A percentile compares a stretch with the other conserved stretches of the same genome.
These are phyloP conservation scores for Diatrype stigma DNA, from an alignment of 2,329 filamentous ascomycete genomes.

Conservation along the genomic window DNA sequence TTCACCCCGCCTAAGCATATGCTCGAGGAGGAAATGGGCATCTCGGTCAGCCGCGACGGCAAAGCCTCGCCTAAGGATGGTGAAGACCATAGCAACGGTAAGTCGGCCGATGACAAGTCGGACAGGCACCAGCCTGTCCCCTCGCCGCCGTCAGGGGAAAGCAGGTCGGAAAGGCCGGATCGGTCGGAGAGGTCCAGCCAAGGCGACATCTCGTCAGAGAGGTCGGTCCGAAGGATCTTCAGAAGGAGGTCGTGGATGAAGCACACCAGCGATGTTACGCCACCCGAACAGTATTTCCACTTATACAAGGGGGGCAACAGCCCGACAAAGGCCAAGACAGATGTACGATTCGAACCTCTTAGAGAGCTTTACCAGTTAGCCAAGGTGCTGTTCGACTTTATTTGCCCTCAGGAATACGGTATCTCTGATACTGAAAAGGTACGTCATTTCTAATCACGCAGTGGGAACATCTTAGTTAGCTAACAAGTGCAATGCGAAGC, in stretches of 20 bases:
- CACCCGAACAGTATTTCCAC: conserved; percentile 77
- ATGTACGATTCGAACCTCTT: conserved; percentile 80
- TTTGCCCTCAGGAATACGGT: conserved; percentile 96
- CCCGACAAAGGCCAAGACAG: conserved; percentile 72
- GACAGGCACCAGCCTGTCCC: conserved; percentile 33
- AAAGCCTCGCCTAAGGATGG: conserved; percentile 33
- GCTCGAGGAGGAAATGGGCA: conserved; percentile 64
- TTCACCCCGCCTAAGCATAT: conserved; percentile 83
- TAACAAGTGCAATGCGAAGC: conserved; percentile 29
- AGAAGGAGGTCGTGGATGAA: conserved; percentile 58
- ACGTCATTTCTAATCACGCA: conserved; percentile 7
- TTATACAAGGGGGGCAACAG: conserved; percentile 71
- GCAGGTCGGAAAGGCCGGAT: conserved; percentile 21
- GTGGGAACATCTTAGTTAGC: background rate
- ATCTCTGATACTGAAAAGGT: conserved; percentile 89
- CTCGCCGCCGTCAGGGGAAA: conserved; percentile 20
- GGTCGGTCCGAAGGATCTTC: conserved; percentile 49
- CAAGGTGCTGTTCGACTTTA: conserved; percentile 96
- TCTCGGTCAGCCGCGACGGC: conserved; percentile 36
- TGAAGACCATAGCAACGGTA: conserved; percentile 35
- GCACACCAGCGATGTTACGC: conserved; percentile 50
- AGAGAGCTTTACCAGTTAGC: conserved; percentile 89
- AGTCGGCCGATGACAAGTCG: conserved; percentile 35
- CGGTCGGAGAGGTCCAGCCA: conserved; percentile 21
- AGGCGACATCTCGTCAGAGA: conserved; percentile 28